These are phyloP conservation scores for Ceratorhiza oryzae-sativae DNA, from an alignment of 1,284 basidiomycete genomes.

Conservation along the genomic window DNA sequence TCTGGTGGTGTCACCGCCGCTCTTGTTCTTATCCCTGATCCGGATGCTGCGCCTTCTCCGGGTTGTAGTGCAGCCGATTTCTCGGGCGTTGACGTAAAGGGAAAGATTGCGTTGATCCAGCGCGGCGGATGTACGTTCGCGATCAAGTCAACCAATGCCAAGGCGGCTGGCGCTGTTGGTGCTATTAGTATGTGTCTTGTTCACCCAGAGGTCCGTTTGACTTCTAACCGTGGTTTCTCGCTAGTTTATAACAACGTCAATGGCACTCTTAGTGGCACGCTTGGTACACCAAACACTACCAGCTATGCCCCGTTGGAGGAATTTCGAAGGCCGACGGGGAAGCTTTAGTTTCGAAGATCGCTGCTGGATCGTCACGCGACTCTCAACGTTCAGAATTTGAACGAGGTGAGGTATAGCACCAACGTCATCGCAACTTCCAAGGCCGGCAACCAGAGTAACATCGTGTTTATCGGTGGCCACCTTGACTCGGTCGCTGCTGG, in stretches of 20 bases:
- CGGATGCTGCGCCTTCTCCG: slow-evolving; percentile 8
- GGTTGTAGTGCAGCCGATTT: slow-evolving; percentile 20
- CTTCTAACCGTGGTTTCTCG: not conserved
- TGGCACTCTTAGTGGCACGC: slow-evolving; percentile 8
- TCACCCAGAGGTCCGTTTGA: not conserved
- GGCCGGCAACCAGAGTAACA: slow-evolving; percentile 24
- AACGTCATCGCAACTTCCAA: slow-evolving; percentile 34
- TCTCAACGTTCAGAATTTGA: not conserved
- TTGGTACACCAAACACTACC: not conserved
- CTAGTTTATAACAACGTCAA: slow-evolving; percentile 30
- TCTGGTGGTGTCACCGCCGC: slow-evolving; percentile 12
- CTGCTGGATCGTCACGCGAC: slow-evolving; percentile 7
- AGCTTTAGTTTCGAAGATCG: not conserved
- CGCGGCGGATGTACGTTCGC: slow-evolving; percentile 20
- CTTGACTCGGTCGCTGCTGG: slow-evolving; percentile 32
- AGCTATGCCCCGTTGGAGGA: slow-evolving; percentile 14
- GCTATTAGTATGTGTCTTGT: slow-evolving; percentile 8
- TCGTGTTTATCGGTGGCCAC: slow-evolving; percentile 24
- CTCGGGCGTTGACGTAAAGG: slow-evolving; percentile 8
- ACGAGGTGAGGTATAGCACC: slow-evolving; percentile 18
- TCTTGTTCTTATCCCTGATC: slow-evolving; percentile 27
- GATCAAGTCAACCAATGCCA: slow-evolving; percentile 11
- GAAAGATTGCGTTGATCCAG: slow-evolving; percentile 34
- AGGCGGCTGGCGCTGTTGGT: slow-evolving; percentile 21
- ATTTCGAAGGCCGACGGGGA: slow-evolving; percentile 13